Conservation (phyloP, 345 rosid species). For the Eucalyptus grandis region DNA sequence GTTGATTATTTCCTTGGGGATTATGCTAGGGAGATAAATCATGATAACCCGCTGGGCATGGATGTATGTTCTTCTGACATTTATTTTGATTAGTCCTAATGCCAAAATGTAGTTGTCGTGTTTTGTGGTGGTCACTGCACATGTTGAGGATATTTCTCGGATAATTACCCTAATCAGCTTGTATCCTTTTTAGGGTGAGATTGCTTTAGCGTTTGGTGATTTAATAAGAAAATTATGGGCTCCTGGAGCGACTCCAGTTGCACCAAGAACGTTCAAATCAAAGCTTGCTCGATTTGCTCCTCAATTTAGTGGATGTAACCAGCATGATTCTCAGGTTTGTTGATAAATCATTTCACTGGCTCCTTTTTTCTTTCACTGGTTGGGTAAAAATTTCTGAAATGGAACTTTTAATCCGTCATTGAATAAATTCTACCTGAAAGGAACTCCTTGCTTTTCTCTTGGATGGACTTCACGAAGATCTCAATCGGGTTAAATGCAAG, state of each 20-base stretch:
- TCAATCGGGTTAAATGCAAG: slow-evolving; percentile 84
- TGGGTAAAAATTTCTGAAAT: neutral
- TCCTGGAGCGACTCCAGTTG: slow-evolving; percentile 77
- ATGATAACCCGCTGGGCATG: slow-evolving; percentile 88
- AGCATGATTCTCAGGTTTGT: slow-evolving; percentile 99
- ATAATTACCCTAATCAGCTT: neutral
- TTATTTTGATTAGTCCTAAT: neutral
- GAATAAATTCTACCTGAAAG: slow-evolving; percentile 25
- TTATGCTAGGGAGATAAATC: slow-evolving; percentile 81
- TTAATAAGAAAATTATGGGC: slow-evolving; percentile 87
- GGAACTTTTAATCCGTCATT: neutral
- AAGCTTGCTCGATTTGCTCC: slow-evolving; percentile 96
- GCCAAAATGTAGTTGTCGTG: neutral
- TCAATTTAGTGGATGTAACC: slow-evolving; percentile 93
- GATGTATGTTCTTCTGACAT: slow-evolving; percentile 33
- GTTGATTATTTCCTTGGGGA: slow-evolving; percentile 94
- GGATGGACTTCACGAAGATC: slow-evolving; percentile 99
- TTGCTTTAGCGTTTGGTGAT: slow-evolving; percentile 93
- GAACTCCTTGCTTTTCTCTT: slow-evolving; percentile 90
- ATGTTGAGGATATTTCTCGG: neutral
- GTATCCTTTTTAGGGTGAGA: slow-evolving; percentile 66
- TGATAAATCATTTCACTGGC: neutral
- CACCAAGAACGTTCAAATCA: slow-evolving; percentile 84
- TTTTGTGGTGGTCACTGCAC: neutral
- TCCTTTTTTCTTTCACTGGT: neutral